A percentile compares a stretch with the other conserved stretches of the same genome.
Conservation (phyloP, 2,329 filamentous ascomycete genomes). For the Colletotrichum acutatum region DNA sequence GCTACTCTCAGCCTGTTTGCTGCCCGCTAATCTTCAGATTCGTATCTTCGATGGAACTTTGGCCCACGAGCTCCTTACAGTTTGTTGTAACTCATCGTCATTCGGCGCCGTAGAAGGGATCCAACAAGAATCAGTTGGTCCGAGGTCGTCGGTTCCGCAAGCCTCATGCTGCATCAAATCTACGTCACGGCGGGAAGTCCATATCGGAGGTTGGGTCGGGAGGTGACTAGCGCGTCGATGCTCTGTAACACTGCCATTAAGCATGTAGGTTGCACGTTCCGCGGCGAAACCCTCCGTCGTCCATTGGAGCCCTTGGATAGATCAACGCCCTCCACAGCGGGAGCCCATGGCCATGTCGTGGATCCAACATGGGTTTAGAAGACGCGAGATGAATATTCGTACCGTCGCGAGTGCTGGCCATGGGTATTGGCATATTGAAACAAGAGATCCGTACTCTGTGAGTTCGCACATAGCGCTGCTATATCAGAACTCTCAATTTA, state of each 20-base stretch:
- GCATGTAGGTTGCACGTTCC: slow-evolving; percentile 10
- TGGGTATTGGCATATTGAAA: background rate
- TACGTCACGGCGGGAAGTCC: slow-evolving; percentile 26
- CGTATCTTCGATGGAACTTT: slow-evolving; percentile 13
- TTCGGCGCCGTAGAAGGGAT: slow-evolving; percentile 11
- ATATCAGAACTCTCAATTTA: slow-evolving; percentile 5
- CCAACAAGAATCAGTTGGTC: background rate
- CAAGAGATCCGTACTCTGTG: background rate
- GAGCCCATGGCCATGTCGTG: slow-evolving; percentile 14
- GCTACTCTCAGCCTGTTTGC: slow-evolving; percentile 9
- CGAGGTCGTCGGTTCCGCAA: slow-evolving; percentile 15
- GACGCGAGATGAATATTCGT: background rate
- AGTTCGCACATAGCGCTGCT: background rate
- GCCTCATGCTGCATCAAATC: slow-evolving; percentile 23
- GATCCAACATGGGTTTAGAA: background rate
- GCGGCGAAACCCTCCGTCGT: slow-evolving; percentile 13
- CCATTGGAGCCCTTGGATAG: slow-evolving; percentile 10
- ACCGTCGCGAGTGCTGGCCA: background rate
- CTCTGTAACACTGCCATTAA: slow-evolving; percentile 20
- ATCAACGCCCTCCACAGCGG: slow-evolving; percentile 11
- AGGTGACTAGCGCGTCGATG: slow-evolving; percentile 12
- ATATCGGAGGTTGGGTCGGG: slow-evolving; percentile 14
- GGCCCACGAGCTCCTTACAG: slow-evolving; percentile 11
- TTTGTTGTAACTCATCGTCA: slow-evolving; percentile 1
- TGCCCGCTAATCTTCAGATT: background rate